Evolutionary conservation across 1,284 basidiomycete species (phyloP).

Genomic region (Microbotryum saponariae): DNA sequence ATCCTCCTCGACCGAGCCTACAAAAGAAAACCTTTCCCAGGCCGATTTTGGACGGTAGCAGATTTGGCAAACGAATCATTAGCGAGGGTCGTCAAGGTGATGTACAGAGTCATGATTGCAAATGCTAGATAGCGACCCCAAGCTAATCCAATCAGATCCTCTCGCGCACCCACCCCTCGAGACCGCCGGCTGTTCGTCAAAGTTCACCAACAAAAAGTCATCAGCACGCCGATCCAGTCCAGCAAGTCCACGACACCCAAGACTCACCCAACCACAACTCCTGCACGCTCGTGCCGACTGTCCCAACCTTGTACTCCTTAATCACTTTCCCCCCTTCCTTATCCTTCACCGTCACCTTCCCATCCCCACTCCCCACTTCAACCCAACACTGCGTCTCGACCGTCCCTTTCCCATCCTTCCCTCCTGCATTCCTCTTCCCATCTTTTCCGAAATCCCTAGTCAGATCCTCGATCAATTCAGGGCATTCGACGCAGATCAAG

Average conservation of each 20-base stretch:
- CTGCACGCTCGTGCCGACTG: slow-evolving; percentile 83
- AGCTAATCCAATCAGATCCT: slow-evolving; percentile 39
- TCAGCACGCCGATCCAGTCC: too few species aligned
- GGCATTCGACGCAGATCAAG: slow-evolving; percentile 86
- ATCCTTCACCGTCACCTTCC: slow-evolving; percentile 48
- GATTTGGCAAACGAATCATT: too few species aligned
- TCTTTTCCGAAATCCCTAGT: slow-evolving; percentile 65
- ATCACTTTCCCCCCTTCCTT: slow-evolving; percentile 47
- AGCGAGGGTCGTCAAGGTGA: too few species aligned
- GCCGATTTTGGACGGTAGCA: too few species aligned
- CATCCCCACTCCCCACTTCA: slow-evolving; percentile 61
- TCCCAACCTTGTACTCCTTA: slow-evolving; percentile 60
- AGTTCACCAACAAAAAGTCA: neutral
- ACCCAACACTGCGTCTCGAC: slow-evolving; percentile 62
- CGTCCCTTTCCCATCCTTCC: slow-evolving; percentile 68
- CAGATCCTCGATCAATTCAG: slow-evolving; percentile 77
- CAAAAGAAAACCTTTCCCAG: too few species aligned
- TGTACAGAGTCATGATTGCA: too few species aligned
- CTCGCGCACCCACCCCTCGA: slow-evolving; percentile 49
- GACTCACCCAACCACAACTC: slow-evolving; percentile 54
- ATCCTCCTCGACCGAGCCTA: too few species aligned
- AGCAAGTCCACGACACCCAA: neutral
- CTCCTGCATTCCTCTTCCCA: slow-evolving; percentile 66
- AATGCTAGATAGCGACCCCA: too few species aligned
- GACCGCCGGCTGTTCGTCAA: slow-evolving; percentile 42